Evolutionary conservation across 805 yeast species (phyloP).

Genomic region (Peterozyma xylosa): DNA sequence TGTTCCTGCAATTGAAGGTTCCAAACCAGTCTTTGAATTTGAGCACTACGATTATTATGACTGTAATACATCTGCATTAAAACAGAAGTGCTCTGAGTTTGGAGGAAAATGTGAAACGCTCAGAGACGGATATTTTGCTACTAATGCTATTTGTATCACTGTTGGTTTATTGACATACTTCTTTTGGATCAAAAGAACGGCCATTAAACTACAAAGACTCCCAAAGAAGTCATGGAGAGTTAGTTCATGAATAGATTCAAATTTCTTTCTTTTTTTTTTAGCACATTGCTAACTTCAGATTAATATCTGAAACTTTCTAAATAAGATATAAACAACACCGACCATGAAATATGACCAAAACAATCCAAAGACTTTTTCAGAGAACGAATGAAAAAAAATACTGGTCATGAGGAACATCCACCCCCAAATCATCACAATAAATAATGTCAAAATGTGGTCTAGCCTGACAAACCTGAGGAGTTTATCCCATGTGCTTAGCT

Average conservation of each 20-base stretch:
- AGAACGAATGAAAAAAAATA: constrained; percentile 73
- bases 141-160: constrained; percentile 64
- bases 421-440: constrained; percentile 53
- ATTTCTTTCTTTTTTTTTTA: too few species aligned
- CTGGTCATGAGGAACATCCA: constrained; percentile 85
- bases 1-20: constrained; percentile 15
- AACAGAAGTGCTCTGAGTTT: constrained; percentile 38
- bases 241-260: constrained; percentile 6
- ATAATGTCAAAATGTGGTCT: constrained; percentile 11
- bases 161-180: constrained; percentile 61
- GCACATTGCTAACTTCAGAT: neutral
- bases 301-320: constrained; percentile 17
- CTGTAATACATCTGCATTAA: constrained; percentile 25
- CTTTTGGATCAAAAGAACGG: constrained; percentile 57
- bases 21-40: constrained; percentile 15
- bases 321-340: constrained; percentile 33
- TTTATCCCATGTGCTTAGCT: neutral
- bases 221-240: constrained; percentile 78
- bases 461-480: neutral
- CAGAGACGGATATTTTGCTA: constrained; percentile 79
- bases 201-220: constrained; percentile 57
- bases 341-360: constrained; percentile 52
- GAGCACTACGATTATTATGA: constrained; percentile 17
- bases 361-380: constrained; percentile 70
- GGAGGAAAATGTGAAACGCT: constrained; percentile 50